phyloP scores from a whole-genome alignment of 805 yeast genomes.

The Metschnikowia dekortorum region DNA sequence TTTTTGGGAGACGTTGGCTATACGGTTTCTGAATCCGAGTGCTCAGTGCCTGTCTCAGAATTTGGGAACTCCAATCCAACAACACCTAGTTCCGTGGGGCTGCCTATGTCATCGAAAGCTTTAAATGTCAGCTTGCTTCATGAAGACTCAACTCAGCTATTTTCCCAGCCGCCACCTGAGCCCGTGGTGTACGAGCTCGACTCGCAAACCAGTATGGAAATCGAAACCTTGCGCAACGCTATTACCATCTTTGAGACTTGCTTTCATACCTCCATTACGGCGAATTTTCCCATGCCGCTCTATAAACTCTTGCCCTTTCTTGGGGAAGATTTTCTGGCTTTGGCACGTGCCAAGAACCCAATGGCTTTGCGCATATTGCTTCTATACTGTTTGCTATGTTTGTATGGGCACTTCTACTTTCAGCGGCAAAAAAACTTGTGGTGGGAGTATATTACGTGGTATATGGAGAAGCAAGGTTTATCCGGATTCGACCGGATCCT shows the following conservation, averaged over 20 bases:
- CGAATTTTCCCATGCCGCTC: conserved; percentile 29
- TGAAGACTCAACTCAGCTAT: neutral
- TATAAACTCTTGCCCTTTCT: conserved; percentile 24
- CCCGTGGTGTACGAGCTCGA: conserved; percentile 5
- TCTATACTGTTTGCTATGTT: conserved; percentile 18
- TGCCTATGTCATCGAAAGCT: no score
- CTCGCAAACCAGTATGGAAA: conserved; percentile 7
- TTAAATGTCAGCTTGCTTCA: no score
- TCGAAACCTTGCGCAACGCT: conserved; percentile 4
- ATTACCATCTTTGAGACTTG: conserved; percentile 14
- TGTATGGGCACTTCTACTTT: conserved; percentile 21
- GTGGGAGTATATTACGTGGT: conserved; percentile 24
- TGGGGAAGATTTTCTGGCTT: conserved; percentile 13
- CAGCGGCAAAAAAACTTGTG: conserved; percentile 23
- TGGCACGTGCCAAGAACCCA: conserved; percentile 20
- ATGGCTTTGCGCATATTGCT: conserved; percentile 26
- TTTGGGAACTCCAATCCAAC: neutral
- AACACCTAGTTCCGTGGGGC: neutral
- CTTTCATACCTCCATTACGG: conserved; percentile 11
- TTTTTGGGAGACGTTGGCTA: conserved; percentile 5
- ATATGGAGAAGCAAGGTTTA: conserved; percentile 3
- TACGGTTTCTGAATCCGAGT: neutral
- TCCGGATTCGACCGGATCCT: conserved; percentile 6
- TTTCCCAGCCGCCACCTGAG: neutral
- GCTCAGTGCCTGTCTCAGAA: neutral